Conservation (phyloP, 1,139 yeast genomes). For the Sugiyamaella neomexicana region DNA sequence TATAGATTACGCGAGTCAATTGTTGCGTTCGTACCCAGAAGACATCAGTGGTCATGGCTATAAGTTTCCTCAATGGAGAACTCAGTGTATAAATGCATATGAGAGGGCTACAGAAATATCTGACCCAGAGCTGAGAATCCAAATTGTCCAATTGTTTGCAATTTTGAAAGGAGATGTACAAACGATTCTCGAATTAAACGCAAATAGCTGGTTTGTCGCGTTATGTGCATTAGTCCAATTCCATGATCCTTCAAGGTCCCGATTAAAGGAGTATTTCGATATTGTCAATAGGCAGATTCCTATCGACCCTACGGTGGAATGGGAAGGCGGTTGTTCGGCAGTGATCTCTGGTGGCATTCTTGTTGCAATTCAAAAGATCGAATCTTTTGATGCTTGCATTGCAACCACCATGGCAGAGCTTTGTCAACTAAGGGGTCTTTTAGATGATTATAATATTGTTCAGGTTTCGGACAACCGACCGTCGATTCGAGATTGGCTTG, state of each 20-base stretch:
- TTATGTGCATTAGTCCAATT: constrained; percentile 48
- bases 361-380: constrained; percentile 60
- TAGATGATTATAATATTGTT: constrained; percentile 46
- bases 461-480: background rate
- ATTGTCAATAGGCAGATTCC: constrained; percentile 41
- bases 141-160: constrained; percentile 25
- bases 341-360: constrained; percentile 59
- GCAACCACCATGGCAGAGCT: constrained; percentile 66
- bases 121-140: constrained; percentile 22
- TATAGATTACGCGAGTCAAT: constrained; percentile 25
- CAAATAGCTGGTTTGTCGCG: constrained; percentile 22
- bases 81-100: constrained; percentile 22
- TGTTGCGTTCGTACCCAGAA: constrained; percentile 29
- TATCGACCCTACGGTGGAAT: constrained; percentile 44
- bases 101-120: constrained; percentile 21
- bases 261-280: constrained; percentile 47
- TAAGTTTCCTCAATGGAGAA: constrained; percentile 33
- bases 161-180: constrained; percentile 52
- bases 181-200: constrained; percentile 50
- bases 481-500: constrained; percentile 30
- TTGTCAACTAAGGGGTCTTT: constrained; percentile 63
- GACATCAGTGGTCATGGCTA: constrained; percentile 19
- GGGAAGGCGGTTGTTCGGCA: constrained; percentile 67
- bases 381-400: constrained; percentile 63
- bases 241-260: constrained; percentile 55